These are phyloP conservation scores for Echinochloa phyllopogon DNA, from an alignment of 176 grass and related monocot genomes.

Conservation along the genomic window DNA sequence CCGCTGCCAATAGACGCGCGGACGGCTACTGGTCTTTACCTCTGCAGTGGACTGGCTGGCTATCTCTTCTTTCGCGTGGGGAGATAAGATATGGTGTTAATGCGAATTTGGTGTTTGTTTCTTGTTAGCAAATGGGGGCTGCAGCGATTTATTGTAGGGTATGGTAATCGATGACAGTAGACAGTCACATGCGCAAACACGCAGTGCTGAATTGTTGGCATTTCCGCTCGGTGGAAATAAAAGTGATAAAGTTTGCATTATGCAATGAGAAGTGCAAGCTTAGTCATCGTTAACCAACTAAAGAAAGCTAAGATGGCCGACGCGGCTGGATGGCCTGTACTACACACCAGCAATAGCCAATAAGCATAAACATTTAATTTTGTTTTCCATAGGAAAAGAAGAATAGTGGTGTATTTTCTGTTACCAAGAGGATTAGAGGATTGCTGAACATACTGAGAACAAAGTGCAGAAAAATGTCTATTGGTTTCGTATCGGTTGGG, in stretches of 20 bases:
- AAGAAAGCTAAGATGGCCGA: not conserved
- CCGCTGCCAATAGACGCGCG: too few relatives aligned
- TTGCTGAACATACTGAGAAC: not conserved
- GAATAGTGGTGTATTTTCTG: not conserved
- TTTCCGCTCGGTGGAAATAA: not conserved
- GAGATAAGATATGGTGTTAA: not conserved
- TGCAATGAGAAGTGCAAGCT: not conserved
- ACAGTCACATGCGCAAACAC: not conserved
- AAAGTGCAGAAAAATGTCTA: not conserved
- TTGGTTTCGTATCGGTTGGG: not conserved
- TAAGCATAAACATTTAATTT: not conserved
- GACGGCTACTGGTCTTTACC: not conserved
- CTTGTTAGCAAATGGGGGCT: too few relatives aligned
- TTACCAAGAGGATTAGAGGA: not conserved
- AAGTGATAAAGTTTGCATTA: not conserved
- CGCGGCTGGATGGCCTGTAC: not conserved
- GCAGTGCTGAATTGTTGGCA: not conserved
- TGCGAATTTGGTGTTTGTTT: not conserved
- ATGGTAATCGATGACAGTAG: not conserved
- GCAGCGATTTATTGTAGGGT: not conserved
- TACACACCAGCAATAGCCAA: not conserved
- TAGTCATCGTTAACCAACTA: slow-evolving; percentile 22
- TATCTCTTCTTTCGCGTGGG: not conserved
- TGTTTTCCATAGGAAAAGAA: not conserved
- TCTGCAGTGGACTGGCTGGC: not conserved